Evolutionary conservation across 2,329 filamentous ascomycete species (phyloP).

Genomic region (Lasiodiplodia hormozganensis): DNA sequence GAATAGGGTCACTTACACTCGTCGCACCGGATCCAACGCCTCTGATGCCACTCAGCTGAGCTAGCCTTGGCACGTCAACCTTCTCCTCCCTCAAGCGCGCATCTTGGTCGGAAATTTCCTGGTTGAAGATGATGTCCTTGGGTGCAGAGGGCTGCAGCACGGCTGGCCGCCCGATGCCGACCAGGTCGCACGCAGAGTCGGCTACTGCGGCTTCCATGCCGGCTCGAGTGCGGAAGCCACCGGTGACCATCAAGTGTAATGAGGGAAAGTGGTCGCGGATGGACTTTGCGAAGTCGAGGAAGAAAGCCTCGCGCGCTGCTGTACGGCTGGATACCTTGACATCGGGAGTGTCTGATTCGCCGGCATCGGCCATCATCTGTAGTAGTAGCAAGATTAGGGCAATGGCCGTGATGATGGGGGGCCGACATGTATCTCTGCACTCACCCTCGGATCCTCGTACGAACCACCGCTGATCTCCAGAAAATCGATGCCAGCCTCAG

Average conservation of each 20-base stretch:
- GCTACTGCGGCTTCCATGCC: conserved; percentile 59
- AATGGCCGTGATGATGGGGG: conserved; percentile 44
- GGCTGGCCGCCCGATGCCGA: conserved; percentile 57
- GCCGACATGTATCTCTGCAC: background rate
- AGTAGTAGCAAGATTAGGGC: background rate
- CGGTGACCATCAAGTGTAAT: conserved; percentile 57
- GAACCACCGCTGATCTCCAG: conserved; percentile 71
- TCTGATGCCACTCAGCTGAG: background rate
- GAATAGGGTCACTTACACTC: background rate
- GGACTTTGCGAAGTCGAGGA: conserved; percentile 65
- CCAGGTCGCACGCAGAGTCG: conserved; percentile 56
- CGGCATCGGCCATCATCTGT: conserved; percentile 29
- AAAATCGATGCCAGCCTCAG: conserved; percentile 65
- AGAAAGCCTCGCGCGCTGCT: conserved; percentile 68
- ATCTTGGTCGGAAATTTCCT: conserved; percentile 30
- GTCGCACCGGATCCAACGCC: background rate
- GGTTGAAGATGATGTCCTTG: conserved; percentile 32
- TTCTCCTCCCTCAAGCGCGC: conserved; percentile 21
- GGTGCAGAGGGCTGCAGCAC: conserved; percentile 36
- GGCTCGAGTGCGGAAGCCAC: conserved; percentile 64
- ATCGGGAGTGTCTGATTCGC: conserved; percentile 8
- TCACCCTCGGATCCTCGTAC: conserved; percentile 31
- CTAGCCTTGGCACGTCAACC: conserved; percentile 15
- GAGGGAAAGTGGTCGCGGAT: conserved; percentile 37
- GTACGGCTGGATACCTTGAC: conserved; percentile 48